Conservation (phyloP, 177 flowering plant species). For the Vitis hybrid region DNA sequence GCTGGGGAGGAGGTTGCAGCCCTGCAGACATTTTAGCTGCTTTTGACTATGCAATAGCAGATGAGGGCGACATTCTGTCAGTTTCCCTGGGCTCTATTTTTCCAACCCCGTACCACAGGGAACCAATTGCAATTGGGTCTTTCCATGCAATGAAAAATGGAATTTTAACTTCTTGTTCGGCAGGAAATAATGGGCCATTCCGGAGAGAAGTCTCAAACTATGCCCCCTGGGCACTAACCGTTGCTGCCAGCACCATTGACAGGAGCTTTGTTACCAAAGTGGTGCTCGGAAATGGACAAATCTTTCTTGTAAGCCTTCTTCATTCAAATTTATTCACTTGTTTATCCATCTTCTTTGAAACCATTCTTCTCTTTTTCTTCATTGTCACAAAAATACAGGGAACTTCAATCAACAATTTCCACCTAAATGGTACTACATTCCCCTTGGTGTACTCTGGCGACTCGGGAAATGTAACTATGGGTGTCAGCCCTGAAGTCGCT, state of each 20-base stretch:
- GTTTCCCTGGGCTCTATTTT: background rate
- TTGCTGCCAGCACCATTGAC: background rate
- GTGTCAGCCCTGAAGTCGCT: conserved; percentile 3
- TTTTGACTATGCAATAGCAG: background rate
- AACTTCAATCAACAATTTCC: conserved; percentile 30
- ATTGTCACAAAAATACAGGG: conserved; percentile 21
- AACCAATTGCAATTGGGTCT: conserved; percentile 3
- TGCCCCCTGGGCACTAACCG: conserved; percentile 33
- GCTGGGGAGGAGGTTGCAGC: background rate
- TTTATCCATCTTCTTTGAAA: background rate
- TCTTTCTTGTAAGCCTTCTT: background rate
- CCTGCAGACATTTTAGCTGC: background rate
- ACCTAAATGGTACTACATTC: conserved; percentile 22
- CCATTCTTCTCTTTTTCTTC: background rate
- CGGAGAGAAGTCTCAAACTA: conserved; percentile 17
- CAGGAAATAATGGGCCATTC: conserved; percentile 22
- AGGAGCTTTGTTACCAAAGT: background rate
- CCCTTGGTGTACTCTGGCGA: conserved; percentile 39
- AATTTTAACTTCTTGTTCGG: conserved; percentile 1
- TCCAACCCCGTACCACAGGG: background rate
- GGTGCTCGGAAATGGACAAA: background rate
- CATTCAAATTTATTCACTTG: background rate
- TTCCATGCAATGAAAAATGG: conserved; percentile 3
- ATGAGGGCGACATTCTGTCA: background rate
- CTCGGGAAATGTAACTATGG: conserved; percentile 22